Evolutionary conservation across 345 rosid genomes (phyloP).

Genomic region (Eucalyptus pumila): DNA sequence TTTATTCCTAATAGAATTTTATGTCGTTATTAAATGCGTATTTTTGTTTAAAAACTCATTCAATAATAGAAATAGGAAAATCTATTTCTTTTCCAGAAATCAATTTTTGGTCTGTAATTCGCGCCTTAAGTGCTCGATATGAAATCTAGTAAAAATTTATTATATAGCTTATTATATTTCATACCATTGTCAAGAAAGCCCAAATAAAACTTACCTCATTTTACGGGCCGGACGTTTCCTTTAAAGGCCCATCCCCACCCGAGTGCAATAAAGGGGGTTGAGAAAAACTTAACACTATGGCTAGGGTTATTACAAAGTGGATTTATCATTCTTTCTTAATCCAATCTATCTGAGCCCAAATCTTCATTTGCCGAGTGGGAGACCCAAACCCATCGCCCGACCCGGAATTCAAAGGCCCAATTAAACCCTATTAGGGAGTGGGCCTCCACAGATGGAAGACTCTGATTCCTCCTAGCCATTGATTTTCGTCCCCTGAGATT

Average conservation of each 20-base stretch:
- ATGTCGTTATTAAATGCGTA: too few species aligned
- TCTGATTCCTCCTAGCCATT: neutral
- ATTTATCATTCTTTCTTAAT: neutral
- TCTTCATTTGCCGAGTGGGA: neutral
- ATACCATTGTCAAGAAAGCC: neutral
- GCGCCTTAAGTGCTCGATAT: neutral
- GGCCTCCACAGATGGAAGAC: neutral
- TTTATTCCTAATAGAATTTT: accelerated
- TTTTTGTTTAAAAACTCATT: too few species aligned
- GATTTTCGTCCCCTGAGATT: neutral
- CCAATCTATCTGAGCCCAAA: neutral
- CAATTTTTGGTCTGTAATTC: too few species aligned
- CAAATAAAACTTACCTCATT: neutral
- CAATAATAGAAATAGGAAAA: too few species aligned
- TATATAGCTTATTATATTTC: neutral
- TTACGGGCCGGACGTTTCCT: neutral
- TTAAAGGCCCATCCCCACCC: neutral
- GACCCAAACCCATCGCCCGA: neutral
- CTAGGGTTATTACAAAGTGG: neutral
- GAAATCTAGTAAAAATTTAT: too few species aligned
- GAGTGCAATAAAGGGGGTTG: neutral
- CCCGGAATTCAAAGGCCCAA: neutral
- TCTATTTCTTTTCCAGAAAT: too few species aligned
- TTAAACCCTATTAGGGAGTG: neutral
- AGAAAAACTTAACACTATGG: neutral